Base-by-base conservation (phyloP, 345 rosid genomes). In the Cardamine chenopodiifolia region DNA sequence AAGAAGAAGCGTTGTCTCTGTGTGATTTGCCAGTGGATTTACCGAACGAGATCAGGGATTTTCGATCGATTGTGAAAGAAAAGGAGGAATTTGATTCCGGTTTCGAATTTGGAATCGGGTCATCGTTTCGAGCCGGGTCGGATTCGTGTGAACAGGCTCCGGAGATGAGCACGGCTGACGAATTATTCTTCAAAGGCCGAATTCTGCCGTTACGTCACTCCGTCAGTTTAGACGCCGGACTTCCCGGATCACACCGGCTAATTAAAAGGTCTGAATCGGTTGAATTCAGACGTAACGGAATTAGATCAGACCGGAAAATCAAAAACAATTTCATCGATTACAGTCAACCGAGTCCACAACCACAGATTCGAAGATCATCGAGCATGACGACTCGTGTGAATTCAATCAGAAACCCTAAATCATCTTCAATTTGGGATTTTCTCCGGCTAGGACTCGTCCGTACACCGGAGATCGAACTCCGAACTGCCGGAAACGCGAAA, bases 91-190 rank as follows among this genome's bases (percentile, higher is more conserved):
- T 85, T 48, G 71, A 73, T 20, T 63, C 62, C 56, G 70, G 64
- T 25, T 74, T 74, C 50, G 85, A 89, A 74, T 91, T 91, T 40
- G 87, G 73, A 5, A 66, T 49, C 73, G 73, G 77, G 53, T 72
- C 81, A 25, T 82, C 85, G 11, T 83, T 78, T 20, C 67, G 78
- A 67, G 72, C 54, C 50, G 82, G 77, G 47, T 72, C 84, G 66
- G 57, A 79, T 44, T 75, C 85, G 0, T 68, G 72, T 18, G 82
- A 80, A 39, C 80, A 84, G 53, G 85, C 83, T 59, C 64, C 63
- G 42, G 89, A 85, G 62, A 90, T 90, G 88, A 88, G 89, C 14
- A 80, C 88, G 0, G 94, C 97, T 0, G 97, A 91, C 37, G 92
- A 91, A 19, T 80, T 91, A 22, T 91, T 91, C 82, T 91, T 81